Evolutionary conservation across 1,284 basidiomycete genomes (phyloP).

Genomic region (Inonotus hispidus): DNA sequence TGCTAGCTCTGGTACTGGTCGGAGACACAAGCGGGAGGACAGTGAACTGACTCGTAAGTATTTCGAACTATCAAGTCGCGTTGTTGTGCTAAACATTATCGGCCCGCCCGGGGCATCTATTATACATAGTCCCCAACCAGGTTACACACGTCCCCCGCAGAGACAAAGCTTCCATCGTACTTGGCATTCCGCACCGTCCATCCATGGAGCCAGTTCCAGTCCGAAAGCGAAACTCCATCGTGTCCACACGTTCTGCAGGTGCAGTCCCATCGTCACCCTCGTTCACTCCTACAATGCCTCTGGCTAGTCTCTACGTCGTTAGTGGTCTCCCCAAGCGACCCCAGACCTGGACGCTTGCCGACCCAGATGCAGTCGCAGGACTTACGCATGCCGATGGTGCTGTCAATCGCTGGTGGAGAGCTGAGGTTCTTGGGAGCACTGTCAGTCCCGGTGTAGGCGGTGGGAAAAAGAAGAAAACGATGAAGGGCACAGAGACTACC

Average conservation of each 20-base stretch:
- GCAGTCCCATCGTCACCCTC: conserved; percentile 44
- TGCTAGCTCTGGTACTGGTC: neutral
- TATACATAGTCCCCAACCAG: conserved; percentile 6
- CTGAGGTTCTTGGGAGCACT: conserved; percentile 87
- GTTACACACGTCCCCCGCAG: conserved; percentile 21
- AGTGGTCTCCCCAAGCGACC: conserved; percentile 80
- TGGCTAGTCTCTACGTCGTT: conserved; percentile 79
- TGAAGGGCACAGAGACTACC: conserved; percentile 54
- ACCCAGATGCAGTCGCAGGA: conserved; percentile 81
- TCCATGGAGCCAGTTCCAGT: conserved; percentile 80
- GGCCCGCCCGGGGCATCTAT: neutral
- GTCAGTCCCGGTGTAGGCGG: conserved; percentile 77
- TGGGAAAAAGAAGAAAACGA: conserved; percentile 52
- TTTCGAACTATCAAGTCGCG: neutral
- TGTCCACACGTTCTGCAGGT: conserved; percentile 68
- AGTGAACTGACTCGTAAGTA: conserved; percentile 9
- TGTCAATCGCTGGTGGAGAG: conserved; percentile 89
- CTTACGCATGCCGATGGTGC: conserved; percentile 84
- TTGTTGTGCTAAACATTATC: neutral
- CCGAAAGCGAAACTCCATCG: conserved; percentile 64
- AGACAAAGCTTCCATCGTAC: conserved; percentile 63
- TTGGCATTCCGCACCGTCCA: conserved; percentile 64
- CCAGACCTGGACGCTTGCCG: conserved; percentile 91
- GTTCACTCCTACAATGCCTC: conserved; percentile 60
- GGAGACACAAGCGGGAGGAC: conserved; percentile 12